A percentile compares a stretch with the other conserved stretches of the same genome.
These are phyloP conservation scores for Acephala macrosclerotiorum DNA, from an alignment of 2,329 filamentous ascomycete genomes.

Conservation along the genomic window DNA sequence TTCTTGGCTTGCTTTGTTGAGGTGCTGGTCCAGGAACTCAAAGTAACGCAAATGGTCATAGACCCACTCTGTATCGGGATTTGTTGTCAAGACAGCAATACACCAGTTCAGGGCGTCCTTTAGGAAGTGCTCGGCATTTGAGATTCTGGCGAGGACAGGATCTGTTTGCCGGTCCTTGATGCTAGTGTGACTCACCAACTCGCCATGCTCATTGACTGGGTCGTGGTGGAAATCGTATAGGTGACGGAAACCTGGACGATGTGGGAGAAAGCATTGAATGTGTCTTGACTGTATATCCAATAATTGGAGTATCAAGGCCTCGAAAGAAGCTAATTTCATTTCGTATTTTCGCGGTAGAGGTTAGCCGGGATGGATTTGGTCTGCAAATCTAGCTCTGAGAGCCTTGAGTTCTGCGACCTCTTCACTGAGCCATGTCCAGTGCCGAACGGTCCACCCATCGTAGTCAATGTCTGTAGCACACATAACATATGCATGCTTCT, in stretches of 20 bases:
- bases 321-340: constrained; percentile 4
- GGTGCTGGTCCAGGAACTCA: constrained; percentile 14
- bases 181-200: background rate
- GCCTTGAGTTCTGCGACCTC: background rate
- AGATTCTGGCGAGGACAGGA: background rate
- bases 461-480: background rate
- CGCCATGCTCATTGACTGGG: background rate
- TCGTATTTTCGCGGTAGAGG: background rate
- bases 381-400: background rate
- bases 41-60: constrained; percentile 18
- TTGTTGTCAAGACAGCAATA: background rate
- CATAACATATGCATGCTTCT: background rate
- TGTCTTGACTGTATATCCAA: background rate
- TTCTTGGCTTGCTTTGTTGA: constrained; percentile 1
- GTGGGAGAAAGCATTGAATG: background rate
- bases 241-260: constrained; percentile 6
- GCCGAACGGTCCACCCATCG: background rate
- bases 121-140: background rate
- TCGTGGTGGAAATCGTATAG: background rate
- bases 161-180: background rate
- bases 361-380: background rate
- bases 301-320: background rate
- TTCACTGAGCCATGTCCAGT: constrained; percentile 1
- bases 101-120: background rate
- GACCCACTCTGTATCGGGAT: background rate